Evolutionary conservation across 2,329 filamentous ascomycete genomes (phyloP).

Genomic region (Colletotrichum karsti): DNA sequence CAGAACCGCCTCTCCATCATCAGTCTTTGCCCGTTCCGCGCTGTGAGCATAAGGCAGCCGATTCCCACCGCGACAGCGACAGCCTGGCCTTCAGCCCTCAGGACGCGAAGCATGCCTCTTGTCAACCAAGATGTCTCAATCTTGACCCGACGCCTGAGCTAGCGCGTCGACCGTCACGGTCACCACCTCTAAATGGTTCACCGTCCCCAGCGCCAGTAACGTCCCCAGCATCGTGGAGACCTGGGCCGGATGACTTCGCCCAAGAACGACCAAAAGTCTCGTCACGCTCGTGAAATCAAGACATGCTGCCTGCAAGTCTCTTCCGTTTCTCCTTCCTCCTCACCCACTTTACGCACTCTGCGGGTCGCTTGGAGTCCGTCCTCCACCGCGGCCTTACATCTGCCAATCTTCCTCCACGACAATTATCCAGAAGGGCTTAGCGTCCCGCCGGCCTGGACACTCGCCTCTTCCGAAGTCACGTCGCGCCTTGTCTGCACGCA

Average conservation of each 20-base stretch:
- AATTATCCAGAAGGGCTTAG: constrained; percentile 15
- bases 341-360: constrained; percentile 28
- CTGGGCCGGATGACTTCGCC: constrained; percentile 9
- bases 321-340: background rate
- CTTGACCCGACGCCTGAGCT: background rate
- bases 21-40: background rate
- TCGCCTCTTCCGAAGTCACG: constrained; percentile 23
- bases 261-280: background rate
- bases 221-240: background rate
- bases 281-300: constrained; percentile 27
- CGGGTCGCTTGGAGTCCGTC: constrained; percentile 17
- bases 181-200: background rate
- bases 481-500: background rate
- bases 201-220: background rate
- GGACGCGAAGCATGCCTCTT: background rate
- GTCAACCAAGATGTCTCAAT: background rate
- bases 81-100: background rate
- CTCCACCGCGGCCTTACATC: constrained; percentile 3
- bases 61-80: background rate
- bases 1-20: constrained; percentile 8
- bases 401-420: constrained; percentile 25
- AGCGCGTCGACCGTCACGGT: background rate
- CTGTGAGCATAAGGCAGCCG: background rate
- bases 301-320: constrained; percentile 4
- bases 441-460: constrained; percentile 21